A percentile compares a stretch with the other conserved stretches of the same genome.
Evolutionary conservation across 352 stramenopile species (phyloP).

Genomic region (Phytophthora fragariae): DNA sequence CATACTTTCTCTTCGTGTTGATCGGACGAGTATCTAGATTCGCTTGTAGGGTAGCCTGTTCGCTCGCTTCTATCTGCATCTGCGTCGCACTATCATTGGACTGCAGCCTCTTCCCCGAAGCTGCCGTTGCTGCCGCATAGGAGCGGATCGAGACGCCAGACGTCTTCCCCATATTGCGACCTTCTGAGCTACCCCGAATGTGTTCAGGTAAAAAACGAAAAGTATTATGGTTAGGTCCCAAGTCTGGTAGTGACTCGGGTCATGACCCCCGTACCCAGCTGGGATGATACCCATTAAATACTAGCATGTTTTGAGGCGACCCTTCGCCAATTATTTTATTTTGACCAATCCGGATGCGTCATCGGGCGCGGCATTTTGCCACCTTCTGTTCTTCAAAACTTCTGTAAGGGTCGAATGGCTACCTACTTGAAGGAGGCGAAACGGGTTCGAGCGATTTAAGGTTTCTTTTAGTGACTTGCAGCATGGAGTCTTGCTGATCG

Average conservation of each 20-base stretch:
- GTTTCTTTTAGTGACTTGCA: too few relatives aligned
- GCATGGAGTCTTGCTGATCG: too few relatives aligned
- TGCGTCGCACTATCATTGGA: neutral
- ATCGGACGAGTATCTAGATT: constrained; percentile 3
- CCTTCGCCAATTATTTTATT: too few relatives aligned
- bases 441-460: too few relatives aligned
- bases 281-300: neutral
- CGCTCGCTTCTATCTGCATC: constrained; percentile 22
- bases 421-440: too few relatives aligned
- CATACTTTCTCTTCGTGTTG: constrained; percentile 18
- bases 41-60: neutral
- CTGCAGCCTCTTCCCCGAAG: too few relatives aligned
- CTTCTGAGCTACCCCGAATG: neutral
- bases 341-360: too few relatives aligned
- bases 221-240: neutral
- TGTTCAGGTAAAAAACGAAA: neutral
- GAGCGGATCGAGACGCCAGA: constrained; percentile 5
- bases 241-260: neutral
- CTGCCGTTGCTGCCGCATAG: neutral
- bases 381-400: too few relatives aligned
- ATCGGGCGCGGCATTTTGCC: too few relatives aligned
- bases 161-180: constrained; percentile 15
- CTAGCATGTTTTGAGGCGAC: too few relatives aligned
- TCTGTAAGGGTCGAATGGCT: too few relatives aligned
- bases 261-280: neutral